These are phyloP conservation scores for Tuber indicum DNA, from an alignment of 495 filamentous ascomycete species.

Conservation along the genomic window DNA sequence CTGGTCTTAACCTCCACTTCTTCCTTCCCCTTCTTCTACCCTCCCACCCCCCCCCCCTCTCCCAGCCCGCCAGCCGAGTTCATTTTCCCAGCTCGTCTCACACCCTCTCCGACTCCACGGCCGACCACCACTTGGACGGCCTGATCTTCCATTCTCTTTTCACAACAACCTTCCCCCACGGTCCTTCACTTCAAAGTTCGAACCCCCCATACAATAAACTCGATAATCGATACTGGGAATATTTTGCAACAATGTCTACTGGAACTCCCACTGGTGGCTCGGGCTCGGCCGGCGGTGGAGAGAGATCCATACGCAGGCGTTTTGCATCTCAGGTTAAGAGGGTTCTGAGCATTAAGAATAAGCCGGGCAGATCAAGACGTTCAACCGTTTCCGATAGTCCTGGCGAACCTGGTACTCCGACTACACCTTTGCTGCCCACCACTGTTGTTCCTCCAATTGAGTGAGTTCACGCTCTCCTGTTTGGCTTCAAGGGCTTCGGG, in stretches of 20 bases:
- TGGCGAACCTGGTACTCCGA: neutral
- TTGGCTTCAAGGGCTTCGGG: neutral
- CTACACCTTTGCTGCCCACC: neutral
- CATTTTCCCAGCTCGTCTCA: neutral
- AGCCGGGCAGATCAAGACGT: conserved; percentile 5
- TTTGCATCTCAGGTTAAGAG: conserved; percentile 37
- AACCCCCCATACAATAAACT: neutral
- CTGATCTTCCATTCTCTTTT: conserved; percentile 1
- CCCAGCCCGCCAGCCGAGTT: conserved; percentile 8
- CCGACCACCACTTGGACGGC: neutral
- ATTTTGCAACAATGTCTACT: conserved; percentile 28
- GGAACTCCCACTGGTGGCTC: conserved; percentile 10
- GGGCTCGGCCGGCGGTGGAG: conserved; percentile 15
- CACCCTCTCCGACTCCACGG: neutral
- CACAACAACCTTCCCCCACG: conserved; percentile 13
- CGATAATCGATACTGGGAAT: neutral
- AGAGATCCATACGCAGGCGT: conserved; percentile 35
- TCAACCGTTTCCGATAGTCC: conserved; percentile 2
- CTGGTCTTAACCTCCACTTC: conserved; percentile 6
- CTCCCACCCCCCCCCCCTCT: conserved; percentile 5
- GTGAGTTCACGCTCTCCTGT: conserved; percentile 9
- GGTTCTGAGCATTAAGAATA: conserved; percentile 34
- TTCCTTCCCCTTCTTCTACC: neutral
- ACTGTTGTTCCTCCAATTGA: conserved; percentile 15
- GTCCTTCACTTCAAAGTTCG: conserved; percentile 8